Base-by-base conservation (phyloP, 768 basidiomycete species). In the Obba rivulosa region DNA sequence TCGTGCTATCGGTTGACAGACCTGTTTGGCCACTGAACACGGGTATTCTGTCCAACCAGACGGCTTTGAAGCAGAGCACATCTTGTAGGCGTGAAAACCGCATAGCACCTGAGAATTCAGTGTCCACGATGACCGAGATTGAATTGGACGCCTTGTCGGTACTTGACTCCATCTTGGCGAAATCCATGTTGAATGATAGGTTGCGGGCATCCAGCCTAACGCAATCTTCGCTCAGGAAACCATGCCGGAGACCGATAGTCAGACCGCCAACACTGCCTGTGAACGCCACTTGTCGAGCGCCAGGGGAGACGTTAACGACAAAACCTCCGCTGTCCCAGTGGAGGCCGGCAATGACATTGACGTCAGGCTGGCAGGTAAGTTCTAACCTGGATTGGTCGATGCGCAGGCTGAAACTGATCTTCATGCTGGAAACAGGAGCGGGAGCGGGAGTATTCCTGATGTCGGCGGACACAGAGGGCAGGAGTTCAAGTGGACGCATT, bases 291-390 rank as follows among this genome's bases (percentile, higher is more conserved):
- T 76, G 80, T n/a, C 79, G 74, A 41, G 80, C 80, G 2, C 83
- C 83, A 2, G 92, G 87, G 34, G 84, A 79, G 35, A 91, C 70
- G 57, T 81, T 87, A 46, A 93, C 65, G 42, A 92, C 69, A 60
- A 97, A 93, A 0, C 92, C 93, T 36, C 95, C 95, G 56, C 89
- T 94, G 46, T 95, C 87, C 95, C 95, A 98, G 41, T 89, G 78
- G 28, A 96, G 61, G 1, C 85, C 85, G 13, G 89, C 91, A 36
- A 86, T 75, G n/a, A 96, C 94, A 54, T 94, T 92, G 44, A 92
- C 90, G 59, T 93, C 91, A 0, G 92, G 92, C 51, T 84, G 81
- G 56, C 95, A 97, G 1, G 87, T 90, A 22, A 98, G 69, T 50
- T 87, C 83, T 43, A 98, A 74, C 46, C 77, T 83, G 0, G 95